These are phyloP conservation scores for Saururus chinensis DNA, from an alignment of 164 flowering plant species.

Conservation along the genomic window DNA sequence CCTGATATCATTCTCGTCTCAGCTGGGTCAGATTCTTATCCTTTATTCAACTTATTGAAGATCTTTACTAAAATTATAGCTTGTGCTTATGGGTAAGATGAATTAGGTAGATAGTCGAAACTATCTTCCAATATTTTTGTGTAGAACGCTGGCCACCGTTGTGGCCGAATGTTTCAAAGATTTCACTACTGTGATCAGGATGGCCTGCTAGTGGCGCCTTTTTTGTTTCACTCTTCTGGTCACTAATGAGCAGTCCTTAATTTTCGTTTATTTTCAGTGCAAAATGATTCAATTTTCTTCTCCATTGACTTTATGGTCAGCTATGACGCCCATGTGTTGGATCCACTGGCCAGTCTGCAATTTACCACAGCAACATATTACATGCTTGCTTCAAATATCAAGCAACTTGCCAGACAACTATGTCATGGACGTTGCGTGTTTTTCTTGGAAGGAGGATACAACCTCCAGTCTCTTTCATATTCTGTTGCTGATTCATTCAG, in stretches of 20 bases:
- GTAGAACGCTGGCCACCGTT: too few species aligned
- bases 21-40: slow-evolving; percentile 46
- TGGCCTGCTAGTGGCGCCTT: not conserved
- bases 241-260: not conserved
- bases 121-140: too few species aligned
- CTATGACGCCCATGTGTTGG: slow-evolving; percentile 91
- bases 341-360: slow-evolving; percentile 83
- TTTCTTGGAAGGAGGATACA: slow-evolving; percentile 98
- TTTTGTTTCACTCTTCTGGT: not conserved
- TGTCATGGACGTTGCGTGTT: slow-evolving; percentile 89
- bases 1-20: slow-evolving; percentile 97
- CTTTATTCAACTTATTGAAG: not conserved
- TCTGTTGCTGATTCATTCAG: slow-evolving; percentile 92
- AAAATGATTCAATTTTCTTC: not conserved
- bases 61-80: not conserved
- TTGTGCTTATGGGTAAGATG: not conserved
- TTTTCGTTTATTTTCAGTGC: not conserved
- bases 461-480: slow-evolving; percentile 69
- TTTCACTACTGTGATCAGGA: too few species aligned
- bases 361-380: slow-evolving; percentile 82
- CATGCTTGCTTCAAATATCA: slow-evolving; percentile 76
- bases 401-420: slow-evolving; percentile 66
- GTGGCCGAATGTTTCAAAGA: too few species aligned
- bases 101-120: too few species aligned
- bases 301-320: slow-evolving; percentile 17